Percentiles rank a stretch among this genome's conserved stretches.
Conservation (phyloP, 352 stramenopile species). For the Phytophthora sansomeana region DNA sequence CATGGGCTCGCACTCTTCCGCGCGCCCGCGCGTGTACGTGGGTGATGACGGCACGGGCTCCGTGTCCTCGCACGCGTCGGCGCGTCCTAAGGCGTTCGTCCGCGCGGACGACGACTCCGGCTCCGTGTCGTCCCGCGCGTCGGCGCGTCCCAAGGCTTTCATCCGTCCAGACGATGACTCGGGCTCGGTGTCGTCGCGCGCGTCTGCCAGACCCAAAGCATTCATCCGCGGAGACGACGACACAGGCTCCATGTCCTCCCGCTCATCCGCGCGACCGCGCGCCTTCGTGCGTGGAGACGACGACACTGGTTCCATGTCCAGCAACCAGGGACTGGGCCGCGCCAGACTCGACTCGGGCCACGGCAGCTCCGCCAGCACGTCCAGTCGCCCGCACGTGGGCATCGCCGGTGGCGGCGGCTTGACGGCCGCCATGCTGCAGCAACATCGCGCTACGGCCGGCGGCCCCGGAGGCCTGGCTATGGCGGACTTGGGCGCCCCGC, state of each 20-base stretch:
- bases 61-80: constrained; percentile 26
- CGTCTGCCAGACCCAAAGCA: constrained; percentile 33
- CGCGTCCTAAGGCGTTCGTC: constrained; percentile 20
- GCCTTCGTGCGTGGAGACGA: constrained; percentile 35
- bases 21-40: constrained; percentile 29
- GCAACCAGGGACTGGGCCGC: constrained; percentile 31
- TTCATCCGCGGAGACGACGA: constrained; percentile 46
- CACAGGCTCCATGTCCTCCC: constrained; percentile 35
- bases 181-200: constrained; percentile 31
- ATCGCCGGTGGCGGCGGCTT: constrained; percentile 45
- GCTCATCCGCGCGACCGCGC: constrained; percentile 31
- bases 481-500: constrained; percentile 24
- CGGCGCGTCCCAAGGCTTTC: constrained; percentile 25
- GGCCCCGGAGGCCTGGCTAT: constrained; percentile 13
- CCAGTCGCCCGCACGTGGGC: constrained; percentile 35
- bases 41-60: constrained; percentile 33
- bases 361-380: constrained; percentile 23
- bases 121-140: constrained; percentile 13
- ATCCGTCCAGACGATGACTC: constrained; percentile 43
- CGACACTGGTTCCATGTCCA: constrained; percentile 41
- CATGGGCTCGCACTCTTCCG: constrained; percentile 37
- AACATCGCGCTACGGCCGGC: constrained; percentile 32
- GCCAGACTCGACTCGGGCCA: constrained; percentile 28
- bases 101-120: constrained; percentile 19
- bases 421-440: constrained; percentile 49